phyloP scores from a whole-genome alignment of 495 filamentous ascomycete species.

The Lasiosphaeria miniovina region DNA sequence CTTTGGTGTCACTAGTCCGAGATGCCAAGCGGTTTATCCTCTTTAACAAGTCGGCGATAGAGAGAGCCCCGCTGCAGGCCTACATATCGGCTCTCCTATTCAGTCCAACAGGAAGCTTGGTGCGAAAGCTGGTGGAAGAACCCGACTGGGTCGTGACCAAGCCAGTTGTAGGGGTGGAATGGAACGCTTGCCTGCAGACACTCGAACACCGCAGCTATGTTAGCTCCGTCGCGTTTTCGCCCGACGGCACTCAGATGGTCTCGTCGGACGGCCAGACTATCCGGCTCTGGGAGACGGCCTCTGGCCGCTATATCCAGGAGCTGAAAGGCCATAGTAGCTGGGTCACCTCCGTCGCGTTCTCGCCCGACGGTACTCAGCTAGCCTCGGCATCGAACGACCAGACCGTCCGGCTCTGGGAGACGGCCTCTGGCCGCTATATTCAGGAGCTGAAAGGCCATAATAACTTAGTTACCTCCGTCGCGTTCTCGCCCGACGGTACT shows the following conservation, averaged over 20 bases:
- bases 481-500: constrained; percentile 14
- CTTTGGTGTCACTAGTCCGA: constrained; percentile 7
- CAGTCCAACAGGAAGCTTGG: constrained; percentile 1
- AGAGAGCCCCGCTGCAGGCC: constrained; percentile 22
- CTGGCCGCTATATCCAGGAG: not conserved
- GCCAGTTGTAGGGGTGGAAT: constrained; percentile 10
- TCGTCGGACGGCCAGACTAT: constrained; percentile 30
- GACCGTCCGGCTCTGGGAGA: constrained; percentile 38
- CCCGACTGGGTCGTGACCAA: constrained; percentile 22
- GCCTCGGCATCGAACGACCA: constrained; percentile 30
- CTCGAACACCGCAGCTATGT: constrained; percentile 10
- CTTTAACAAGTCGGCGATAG: constrained; percentile 22
- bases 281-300: constrained; percentile 1
- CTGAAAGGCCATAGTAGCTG: constrained; percentile 3
- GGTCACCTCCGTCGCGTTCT: constrained; percentile 3
- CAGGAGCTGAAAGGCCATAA: constrained; percentile 14
- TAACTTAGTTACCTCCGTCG: constrained; percentile 7
- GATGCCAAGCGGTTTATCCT: constrained; percentile 32
- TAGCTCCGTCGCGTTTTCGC: constrained; percentile 18
- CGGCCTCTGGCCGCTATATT: constrained; percentile 13
- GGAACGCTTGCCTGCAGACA: constrained; percentile 15
- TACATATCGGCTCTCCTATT: constrained; percentile 20
- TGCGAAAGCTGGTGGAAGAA: constrained; percentile 5
- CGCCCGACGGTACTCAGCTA: constrained; percentile 15
- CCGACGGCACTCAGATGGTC: constrained; percentile 19